Evolutionary conservation across 192 early-diverging fungal species (phyloP), one percentile per base, ranked within the genome.

Genomic region (Coemansia nantahalensis): DNA sequence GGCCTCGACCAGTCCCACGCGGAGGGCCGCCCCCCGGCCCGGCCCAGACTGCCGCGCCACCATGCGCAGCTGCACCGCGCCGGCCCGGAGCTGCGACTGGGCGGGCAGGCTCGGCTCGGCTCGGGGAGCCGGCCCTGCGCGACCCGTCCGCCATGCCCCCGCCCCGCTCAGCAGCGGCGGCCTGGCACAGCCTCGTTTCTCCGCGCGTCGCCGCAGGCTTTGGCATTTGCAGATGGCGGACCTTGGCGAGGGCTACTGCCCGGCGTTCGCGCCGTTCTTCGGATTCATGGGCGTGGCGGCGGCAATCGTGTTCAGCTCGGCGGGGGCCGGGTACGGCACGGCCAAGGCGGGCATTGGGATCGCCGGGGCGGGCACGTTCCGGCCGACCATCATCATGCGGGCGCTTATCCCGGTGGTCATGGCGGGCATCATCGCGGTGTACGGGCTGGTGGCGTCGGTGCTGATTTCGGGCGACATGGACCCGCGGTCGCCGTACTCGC

Each of bases 371-470:
- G 95, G 95, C 68, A 87, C 94, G 11, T 90, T 99, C 73, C 82
- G 87, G 34, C 97, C 97, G 60, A 86, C 93, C 30, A 82, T 98
- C 19, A 85, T 90, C 54, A 87, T 90, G 89, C 87, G 89, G 64
- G 84, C 83, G 18, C 79, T 95, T 42, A 87, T 99, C 49, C 97
- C 97, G 11, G 94, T 98, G 22, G 90, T 99, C 67, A 99, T 99
- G 97, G 89, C 92, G 51, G 95, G 94, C 85, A 99, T 99, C 67
- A 86, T 99, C 76, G 93, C 88, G 26, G 92, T 99, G 40, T 99
- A 99, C 81, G 97, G 97, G 44, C 83, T 99, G 17, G 94, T 99
- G 9, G 91, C 97, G 28, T 81, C 92, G 39, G 96, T 99, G 47
- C 76, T 99, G 56, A 85, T 97, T 57, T 81, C 80, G 35, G 87